Conservation (phyloP, 1,139 yeast species). For the Yamadazyma siamensis region DNA sequence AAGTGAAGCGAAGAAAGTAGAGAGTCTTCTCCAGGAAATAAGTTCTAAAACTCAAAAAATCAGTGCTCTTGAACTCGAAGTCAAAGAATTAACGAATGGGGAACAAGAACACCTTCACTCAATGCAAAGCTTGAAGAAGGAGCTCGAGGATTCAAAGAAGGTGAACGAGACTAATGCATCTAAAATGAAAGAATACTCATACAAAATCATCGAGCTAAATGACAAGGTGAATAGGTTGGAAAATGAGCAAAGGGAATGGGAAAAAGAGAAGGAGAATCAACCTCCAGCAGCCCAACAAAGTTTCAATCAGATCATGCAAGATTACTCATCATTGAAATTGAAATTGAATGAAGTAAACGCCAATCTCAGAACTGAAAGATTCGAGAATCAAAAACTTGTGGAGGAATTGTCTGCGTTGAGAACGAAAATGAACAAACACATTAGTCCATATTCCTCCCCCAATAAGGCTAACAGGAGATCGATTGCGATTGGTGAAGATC, state of each 20-base stretch:
- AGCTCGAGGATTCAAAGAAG: slow-evolving; percentile 4
- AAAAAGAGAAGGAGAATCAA: slow-evolving; percentile 36
- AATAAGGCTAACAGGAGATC: slow-evolving; percentile 26
- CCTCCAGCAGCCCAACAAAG: slow-evolving; percentile 20
- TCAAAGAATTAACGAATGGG: slow-evolving; percentile 8
- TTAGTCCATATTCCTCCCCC: slow-evolving; percentile 25
- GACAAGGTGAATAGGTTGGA: slow-evolving; percentile 22
- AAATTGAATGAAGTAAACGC: slow-evolving; percentile 54
- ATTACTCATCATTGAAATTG: slow-evolving; percentile 48
- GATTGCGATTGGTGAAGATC: slow-evolving; percentile 33
- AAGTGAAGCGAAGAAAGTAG: slow-evolving; percentile 8
- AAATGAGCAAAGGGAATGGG: slow-evolving; percentile 13
- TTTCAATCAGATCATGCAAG: slow-evolving; percentile 31
- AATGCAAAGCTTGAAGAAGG: slow-evolving; percentile 10
- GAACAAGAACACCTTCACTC: slow-evolving; percentile 7
- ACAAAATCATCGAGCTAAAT: slow-evolving; percentile 23
- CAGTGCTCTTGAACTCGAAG: slow-evolving; percentile 5
- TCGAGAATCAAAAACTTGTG: slow-evolving; percentile 51
- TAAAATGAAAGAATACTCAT: slow-evolving; percentile 24
- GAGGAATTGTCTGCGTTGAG: slow-evolving; percentile 60
- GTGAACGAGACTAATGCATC: slow-evolving; percentile 37
- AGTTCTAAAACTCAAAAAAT: neutral
- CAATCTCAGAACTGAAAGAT: slow-evolving; percentile 46
- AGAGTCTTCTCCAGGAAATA: slow-evolving; percentile 4
- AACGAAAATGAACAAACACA: slow-evolving; percentile 23